phyloP scores from a whole-genome alignment of 257 asterid genomes.

The Penstemon newberryi region DNA sequence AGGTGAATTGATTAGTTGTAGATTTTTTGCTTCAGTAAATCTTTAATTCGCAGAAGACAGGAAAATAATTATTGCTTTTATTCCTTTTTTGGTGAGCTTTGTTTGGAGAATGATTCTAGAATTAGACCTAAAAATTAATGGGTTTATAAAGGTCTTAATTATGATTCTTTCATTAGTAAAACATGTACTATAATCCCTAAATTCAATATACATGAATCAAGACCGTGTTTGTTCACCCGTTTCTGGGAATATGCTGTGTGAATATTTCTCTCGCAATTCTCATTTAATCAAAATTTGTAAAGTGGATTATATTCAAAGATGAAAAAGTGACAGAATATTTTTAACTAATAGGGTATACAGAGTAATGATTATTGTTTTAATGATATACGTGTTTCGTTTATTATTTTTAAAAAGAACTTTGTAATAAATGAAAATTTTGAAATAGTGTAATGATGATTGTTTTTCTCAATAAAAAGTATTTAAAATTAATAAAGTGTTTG shows the following conservation, averaged over 20 bases:
- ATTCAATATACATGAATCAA: not conserved
- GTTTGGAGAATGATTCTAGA: conserved; percentile 11
- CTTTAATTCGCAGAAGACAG: not conserved
- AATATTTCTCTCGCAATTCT: no score
- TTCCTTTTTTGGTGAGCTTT: conserved; percentile 29
- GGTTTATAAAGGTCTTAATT: not conserved
- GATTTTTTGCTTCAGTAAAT: conserved; percentile 18
- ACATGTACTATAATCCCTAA: not conserved
- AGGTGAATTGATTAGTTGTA: not conserved
- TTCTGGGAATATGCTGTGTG: not conserved
- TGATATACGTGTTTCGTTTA: no score
- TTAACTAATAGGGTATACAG: no score
- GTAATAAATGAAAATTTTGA: no score
- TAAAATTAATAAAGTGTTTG: no score
- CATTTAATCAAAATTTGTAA: no score
- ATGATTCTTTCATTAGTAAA: not conserved
- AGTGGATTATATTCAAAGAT: no score
- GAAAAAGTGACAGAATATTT: no score
- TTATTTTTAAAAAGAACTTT: no score
- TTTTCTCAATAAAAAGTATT: no score
- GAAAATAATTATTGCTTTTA: not conserved
- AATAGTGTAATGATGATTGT: no score
- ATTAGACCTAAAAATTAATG: not conserved
- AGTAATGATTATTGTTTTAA: no score
- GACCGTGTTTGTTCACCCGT: not conserved